phyloP scores from a whole-genome alignment of 257 asterid species.

The Scutellaria barbata region DNA sequence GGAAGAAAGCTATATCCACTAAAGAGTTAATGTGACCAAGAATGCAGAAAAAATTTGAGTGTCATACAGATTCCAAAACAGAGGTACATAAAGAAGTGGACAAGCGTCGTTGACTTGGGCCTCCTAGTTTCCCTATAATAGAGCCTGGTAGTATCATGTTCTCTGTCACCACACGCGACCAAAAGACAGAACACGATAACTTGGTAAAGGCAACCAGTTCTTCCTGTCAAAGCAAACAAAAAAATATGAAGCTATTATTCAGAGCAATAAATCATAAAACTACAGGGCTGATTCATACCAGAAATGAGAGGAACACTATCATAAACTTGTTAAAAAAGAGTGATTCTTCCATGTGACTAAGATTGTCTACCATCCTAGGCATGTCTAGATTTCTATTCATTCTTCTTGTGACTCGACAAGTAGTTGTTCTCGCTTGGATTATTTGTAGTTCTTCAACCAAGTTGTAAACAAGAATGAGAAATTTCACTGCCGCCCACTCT shows the following conservation, averaged over 20 bases:
- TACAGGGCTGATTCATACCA: constrained; percentile 50
- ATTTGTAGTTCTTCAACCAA: constrained; percentile 78
- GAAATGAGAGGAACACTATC: constrained; percentile 52
- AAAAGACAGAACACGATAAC: constrained; percentile 65
- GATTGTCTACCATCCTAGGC: constrained; percentile 42
- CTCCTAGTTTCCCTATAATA: constrained; percentile 85
- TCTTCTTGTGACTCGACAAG: constrained; percentile 42
- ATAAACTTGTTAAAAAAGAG: constrained; percentile 54
- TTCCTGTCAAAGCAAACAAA: constrained; percentile 53
- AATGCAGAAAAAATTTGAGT: constrained; percentile 29
- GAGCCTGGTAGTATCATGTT: constrained; percentile 66
- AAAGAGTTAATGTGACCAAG: constrained; percentile 19
- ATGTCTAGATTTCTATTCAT: constrained; percentile 40
- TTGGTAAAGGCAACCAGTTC: constrained; percentile 65
- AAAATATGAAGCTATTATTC: not conserved
- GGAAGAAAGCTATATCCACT: constrained; percentile 10
- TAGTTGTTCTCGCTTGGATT: constrained; percentile 56
- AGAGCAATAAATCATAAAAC: constrained; percentile 11
- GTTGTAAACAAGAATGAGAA: constrained; percentile 69
- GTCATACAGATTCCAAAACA: constrained; percentile 82
- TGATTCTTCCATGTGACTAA: constrained; percentile 41
- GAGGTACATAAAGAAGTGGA: constrained; percentile 63
- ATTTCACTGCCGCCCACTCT: constrained; percentile 69
- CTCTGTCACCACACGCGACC: constrained; percentile 52
- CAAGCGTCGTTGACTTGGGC: constrained; percentile 90